A percentile compares a stretch with the other conserved stretches of the same genome.
These are phyloP conservation scores for Phaeosphaeriaceae sp. DNA, from an alignment of 2,329 filamentous ascomycete species.

Conservation along the genomic window DNA sequence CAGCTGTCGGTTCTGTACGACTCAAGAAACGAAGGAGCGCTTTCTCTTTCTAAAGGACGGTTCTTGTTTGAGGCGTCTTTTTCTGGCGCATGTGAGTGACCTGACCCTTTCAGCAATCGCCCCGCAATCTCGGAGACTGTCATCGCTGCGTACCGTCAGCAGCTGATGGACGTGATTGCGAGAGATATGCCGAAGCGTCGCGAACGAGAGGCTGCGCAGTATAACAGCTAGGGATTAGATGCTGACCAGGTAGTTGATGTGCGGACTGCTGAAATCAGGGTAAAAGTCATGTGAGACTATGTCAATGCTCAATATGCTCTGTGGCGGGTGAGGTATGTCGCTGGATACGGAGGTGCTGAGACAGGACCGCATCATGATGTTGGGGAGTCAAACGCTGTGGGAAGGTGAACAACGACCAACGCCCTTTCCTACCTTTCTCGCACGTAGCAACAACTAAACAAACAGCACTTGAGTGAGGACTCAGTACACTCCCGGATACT, in stretches of 20 bases:
- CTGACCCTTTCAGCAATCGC: slow-evolving; percentile 45
- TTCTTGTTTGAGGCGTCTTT: slow-evolving; percentile 23
- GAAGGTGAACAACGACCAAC: slow-evolving; percentile 10
- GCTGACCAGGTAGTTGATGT: slow-evolving; percentile 43
- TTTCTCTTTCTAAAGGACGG: slow-evolving; percentile 24
- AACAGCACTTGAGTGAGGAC: neutral
- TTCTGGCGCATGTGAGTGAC: slow-evolving; percentile 33
- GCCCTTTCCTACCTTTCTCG: slow-evolving; percentile 9
- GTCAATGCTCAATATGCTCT: slow-evolving; percentile 47
- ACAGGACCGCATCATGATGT: slow-evolving; percentile 8
- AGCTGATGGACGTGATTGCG: slow-evolving; percentile 11
- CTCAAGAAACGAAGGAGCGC: slow-evolving; percentile 15
- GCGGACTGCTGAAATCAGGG: slow-evolving; percentile 44
- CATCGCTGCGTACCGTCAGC: slow-evolving; percentile 37
- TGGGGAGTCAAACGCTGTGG: slow-evolving; percentile 4
- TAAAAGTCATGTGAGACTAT: slow-evolving; percentile 49
- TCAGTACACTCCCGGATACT: neutral
- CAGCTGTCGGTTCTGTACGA: slow-evolving; percentile 17
- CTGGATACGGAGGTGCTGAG: slow-evolving; percentile 29
- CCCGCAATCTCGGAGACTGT: slow-evolving; percentile 38
- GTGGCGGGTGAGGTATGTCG: slow-evolving; percentile 31
- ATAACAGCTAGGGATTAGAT: slow-evolving; percentile 34
- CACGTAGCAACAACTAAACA: neutral
- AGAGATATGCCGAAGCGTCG: slow-evolving; percentile 10
- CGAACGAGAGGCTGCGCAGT: slow-evolving; percentile 31